Conservation (phyloP, 176 grass and related monocot genomes). For the Luzula sylvatica region DNA sequence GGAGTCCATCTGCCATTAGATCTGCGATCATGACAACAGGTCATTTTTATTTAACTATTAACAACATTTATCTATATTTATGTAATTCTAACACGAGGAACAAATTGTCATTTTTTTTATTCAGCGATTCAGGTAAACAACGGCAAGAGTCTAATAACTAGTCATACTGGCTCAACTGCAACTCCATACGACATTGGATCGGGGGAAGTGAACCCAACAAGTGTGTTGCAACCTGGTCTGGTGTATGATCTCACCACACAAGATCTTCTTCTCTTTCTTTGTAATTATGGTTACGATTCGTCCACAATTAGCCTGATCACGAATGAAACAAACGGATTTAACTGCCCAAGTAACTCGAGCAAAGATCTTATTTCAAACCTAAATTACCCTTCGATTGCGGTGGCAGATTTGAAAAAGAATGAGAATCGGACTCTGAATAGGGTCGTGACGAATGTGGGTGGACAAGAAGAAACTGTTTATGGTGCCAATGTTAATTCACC, state of each 20-base stretch:
- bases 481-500: conserved; percentile 31
- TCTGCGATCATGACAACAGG: conserved; percentile 83
- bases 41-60: conserved; percentile 1
- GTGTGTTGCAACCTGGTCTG: conserved; percentile 58
- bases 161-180: conserved; percentile 29
- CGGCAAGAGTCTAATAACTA: conserved; percentile 32
- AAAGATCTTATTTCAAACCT: conserved; percentile 67
- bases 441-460: conserved; percentile 51
- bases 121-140: conserved; percentile 57
- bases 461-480: conserved; percentile 34
- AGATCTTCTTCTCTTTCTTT: conserved; percentile 65
- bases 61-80: not conserved
- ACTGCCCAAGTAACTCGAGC: conserved; percentile 51
- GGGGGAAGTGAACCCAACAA: conserved; percentile 56
- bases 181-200: conserved; percentile 61
- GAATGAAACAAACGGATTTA: conserved; percentile 23
- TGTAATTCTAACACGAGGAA: not conserved
- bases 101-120: not conserved
- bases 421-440: conserved; percentile 27
- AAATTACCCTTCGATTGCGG: conserved; percentile 77
- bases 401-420: conserved; percentile 21
- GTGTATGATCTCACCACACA: conserved; percentile 48
- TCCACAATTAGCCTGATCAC: conserved; percentile 50
- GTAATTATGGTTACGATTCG: conserved; percentile 65
- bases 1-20: conserved; percentile 70